These are phyloP conservation scores for Cryptococcus sp. DNA, from an alignment of 1,284 basidiomycete genomes.

Conservation along the genomic window DNA sequence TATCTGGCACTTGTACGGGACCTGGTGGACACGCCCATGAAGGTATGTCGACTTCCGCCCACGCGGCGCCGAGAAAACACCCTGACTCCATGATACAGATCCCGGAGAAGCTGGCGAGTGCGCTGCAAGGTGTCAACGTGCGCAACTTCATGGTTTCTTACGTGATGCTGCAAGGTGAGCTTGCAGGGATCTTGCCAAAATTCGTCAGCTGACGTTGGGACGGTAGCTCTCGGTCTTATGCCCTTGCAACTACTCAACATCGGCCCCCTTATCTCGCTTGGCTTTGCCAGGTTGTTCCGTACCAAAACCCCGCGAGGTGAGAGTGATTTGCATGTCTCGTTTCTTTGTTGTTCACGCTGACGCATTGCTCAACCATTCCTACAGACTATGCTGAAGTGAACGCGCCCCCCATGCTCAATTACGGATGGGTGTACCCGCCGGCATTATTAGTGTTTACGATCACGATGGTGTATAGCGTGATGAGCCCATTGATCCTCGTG, in stretches of 20 bases:
- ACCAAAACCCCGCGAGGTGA: constrained; percentile 78
- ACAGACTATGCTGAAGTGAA: constrained; percentile 93
- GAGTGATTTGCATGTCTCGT: constrained; percentile 18
- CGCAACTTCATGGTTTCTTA: constrained; percentile 94
- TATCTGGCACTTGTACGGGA: constrained; percentile 86
- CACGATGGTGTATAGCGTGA: constrained; percentile 89
- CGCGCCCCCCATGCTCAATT: constrained; percentile 93
- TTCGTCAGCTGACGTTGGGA: not conserved
- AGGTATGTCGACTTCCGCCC: constrained; percentile 27
- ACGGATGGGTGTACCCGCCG: constrained; percentile 86
- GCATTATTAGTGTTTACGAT: constrained; percentile 94
- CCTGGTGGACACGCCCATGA: constrained; percentile 73
- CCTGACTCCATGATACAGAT: constrained; percentile 56
- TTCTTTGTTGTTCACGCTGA: constrained; percentile 2
- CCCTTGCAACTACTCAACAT: constrained; percentile 89
- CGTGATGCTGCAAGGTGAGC: constrained; percentile 80
- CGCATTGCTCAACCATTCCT: not conserved
- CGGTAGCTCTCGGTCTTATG: constrained; percentile 82
- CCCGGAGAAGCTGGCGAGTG: constrained; percentile 79
- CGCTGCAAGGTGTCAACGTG: constrained; percentile 63
- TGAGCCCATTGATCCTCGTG: constrained; percentile 87
- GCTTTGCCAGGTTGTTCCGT: constrained; percentile 66
- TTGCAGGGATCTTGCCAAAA: not conserved
- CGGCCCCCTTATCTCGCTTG: constrained; percentile 72
- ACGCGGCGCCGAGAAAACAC: not conserved